A percentile compares a stretch with the other conserved stretches of the same genome.
Conservation (phyloP, 1,284 basidiomycete species). For the Pterulicium gracile region DNA sequence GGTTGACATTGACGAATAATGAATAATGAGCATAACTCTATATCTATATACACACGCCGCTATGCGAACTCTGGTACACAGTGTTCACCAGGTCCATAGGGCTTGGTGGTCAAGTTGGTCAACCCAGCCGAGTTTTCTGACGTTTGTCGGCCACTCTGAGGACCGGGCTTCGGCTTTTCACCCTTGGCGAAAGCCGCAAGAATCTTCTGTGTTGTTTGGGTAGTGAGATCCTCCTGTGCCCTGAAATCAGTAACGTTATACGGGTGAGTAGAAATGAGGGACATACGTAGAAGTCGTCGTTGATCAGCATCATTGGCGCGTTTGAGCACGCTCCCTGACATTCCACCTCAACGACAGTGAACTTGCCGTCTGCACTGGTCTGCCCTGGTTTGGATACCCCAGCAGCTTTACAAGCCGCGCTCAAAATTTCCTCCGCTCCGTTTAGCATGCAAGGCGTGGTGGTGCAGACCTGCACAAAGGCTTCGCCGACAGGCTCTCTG, state of each 20-base stretch:
- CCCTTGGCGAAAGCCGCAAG: slow-evolving; percentile 82
- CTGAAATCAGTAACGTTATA: slow-evolving; percentile 1
- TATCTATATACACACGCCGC: neutral
- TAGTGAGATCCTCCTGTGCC: slow-evolving; percentile 89
- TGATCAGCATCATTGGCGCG: slow-evolving; percentile 97
- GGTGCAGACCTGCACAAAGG: slow-evolving; percentile 98
- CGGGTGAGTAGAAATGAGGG: slow-evolving; percentile 2
- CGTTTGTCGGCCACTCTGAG: slow-evolving; percentile 79
- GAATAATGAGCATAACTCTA: no score
- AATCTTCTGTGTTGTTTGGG: slow-evolving; percentile 80
- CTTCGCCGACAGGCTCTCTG: slow-evolving; percentile 88
- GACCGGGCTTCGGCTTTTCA: slow-evolving; percentile 84
- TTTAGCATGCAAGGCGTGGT: slow-evolving; percentile 98
- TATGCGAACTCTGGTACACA: slow-evolving; percentile 73
- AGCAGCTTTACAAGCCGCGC: slow-evolving; percentile 79
- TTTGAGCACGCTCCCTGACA: slow-evolving; percentile 98
- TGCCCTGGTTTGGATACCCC: slow-evolving; percentile 81
- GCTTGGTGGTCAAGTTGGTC: slow-evolving; percentile 80
- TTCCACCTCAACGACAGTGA: slow-evolving; percentile 96
- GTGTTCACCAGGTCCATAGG: slow-evolving; percentile 88
- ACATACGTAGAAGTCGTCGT: slow-evolving; percentile 92
- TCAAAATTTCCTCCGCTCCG: slow-evolving; percentile 83
- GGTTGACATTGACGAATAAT: neutral
- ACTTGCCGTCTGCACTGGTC: slow-evolving; percentile 92
- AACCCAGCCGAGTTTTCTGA: slow-evolving; percentile 87